Percentiles rank a stretch among this genome's conserved stretches.
phyloP scores from a whole-genome alignment of 179 eudicot species.

The Camellia oleifera region DNA sequence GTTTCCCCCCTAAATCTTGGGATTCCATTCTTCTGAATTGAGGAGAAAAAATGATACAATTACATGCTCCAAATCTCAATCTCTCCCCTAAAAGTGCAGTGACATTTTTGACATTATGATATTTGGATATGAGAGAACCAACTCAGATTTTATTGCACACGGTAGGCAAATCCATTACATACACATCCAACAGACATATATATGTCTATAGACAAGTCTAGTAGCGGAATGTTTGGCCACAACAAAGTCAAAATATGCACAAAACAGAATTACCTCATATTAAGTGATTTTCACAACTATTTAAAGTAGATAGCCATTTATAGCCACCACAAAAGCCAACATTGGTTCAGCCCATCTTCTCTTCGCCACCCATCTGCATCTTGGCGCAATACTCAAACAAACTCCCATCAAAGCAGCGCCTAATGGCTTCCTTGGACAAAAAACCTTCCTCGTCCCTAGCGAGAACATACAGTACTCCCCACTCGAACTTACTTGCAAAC shows the following conservation, averaged over 20 bases:
- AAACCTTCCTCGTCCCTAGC: constrained; percentile 62
- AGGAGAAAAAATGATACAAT: too few relatives aligned
- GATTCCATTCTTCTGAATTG: too few relatives aligned
- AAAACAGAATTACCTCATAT: background rate
- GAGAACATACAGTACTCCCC: constrained; percentile 51
- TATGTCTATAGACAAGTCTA: background rate
- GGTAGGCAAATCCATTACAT: background rate
- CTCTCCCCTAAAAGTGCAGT: too few relatives aligned
- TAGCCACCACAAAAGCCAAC: background rate
- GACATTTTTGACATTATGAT: too few relatives aligned
- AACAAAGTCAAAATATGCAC: background rate
- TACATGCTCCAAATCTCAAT: too few relatives aligned
- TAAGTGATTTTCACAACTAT: background rate
- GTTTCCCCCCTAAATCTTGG: too few relatives aligned
- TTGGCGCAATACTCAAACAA: constrained; percentile 68
- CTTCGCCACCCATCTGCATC: constrained; percentile 33
- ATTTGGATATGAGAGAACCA: too few relatives aligned
- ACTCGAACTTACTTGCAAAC: constrained; percentile 48
- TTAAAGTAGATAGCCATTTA: background rate
- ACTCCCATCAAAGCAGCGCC: constrained; percentile 69
- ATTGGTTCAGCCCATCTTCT: constrained; percentile 31
- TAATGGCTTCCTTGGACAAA: constrained; percentile 58
- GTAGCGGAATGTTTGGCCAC: background rate
- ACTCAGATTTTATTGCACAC: background rate
- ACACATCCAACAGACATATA: background rate